A percentile compares a stretch with the other conserved stretches of the same genome.
Conservation (phyloP, 116 monocot genomes). For the Phalaenopsis hybrid region DNA sequence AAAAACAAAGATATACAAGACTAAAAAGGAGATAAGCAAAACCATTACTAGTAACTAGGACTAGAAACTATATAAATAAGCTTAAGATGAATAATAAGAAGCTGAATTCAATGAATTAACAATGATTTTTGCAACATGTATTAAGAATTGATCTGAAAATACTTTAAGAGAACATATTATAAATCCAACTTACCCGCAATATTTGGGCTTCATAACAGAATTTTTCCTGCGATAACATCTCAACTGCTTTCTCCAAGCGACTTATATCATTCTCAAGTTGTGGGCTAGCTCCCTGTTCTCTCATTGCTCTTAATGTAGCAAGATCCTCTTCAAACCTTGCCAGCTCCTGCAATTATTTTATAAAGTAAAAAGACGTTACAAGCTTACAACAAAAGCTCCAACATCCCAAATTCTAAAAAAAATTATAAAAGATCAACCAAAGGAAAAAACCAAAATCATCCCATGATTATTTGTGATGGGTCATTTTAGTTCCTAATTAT, state of each 20-base stretch:
- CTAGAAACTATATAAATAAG: background rate
- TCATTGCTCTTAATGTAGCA: slow-evolving; percentile 53
- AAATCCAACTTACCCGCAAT: slow-evolving; percentile 46
- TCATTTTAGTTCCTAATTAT: too few relatives aligned
- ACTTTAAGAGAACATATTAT: background rate
- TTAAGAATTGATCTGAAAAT: background rate
- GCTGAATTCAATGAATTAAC: background rate
- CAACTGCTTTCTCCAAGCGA: slow-evolving; percentile 75
- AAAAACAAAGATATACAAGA: background rate
- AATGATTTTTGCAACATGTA: background rate
- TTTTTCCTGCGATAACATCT: slow-evolving; percentile 59
- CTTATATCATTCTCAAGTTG: slow-evolving; percentile 82
- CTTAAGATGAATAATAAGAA: background rate
- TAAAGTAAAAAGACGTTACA: slow-evolving; percentile 2
- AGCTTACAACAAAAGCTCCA: background rate
- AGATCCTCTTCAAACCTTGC: slow-evolving; percentile 76
- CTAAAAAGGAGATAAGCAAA: background rate
- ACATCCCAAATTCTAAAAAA: background rate
- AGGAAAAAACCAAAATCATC: too few relatives aligned
- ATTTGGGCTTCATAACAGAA: slow-evolving; percentile 94
- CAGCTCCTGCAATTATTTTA: slow-evolving; percentile 44
- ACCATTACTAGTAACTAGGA: background rate
- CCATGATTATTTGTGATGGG: too few relatives aligned
- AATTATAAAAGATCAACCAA: too few relatives aligned
- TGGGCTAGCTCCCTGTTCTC: slow-evolving; percentile 66